phyloP scores from a whole-genome alignment of 2,329 filamentous ascomycete genomes.

The Lithohypha guttulata region DNA sequence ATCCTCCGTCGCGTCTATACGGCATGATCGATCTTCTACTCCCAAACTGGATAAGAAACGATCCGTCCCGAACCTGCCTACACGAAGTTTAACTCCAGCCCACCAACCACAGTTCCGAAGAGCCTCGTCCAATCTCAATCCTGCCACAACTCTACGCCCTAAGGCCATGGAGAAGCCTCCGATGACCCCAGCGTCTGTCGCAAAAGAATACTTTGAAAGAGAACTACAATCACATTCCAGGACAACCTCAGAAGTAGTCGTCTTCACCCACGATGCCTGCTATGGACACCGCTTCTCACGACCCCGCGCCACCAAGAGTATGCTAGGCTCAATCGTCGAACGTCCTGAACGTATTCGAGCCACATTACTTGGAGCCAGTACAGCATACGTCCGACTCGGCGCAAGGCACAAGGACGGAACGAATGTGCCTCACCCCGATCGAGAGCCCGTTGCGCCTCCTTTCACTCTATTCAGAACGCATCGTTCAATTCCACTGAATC shows the following conservation, averaged over 20 bases:
- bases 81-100: slow-evolving; percentile 14
- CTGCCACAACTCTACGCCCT: slow-evolving; percentile 30
- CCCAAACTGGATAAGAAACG: slow-evolving; percentile 13
- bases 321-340: slow-evolving; percentile 76
- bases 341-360: slow-evolving; percentile 84
- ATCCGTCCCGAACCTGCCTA: slow-evolving; percentile 18
- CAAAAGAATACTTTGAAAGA: slow-evolving; percentile 56
- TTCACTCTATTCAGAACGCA: slow-evolving; percentile 78
- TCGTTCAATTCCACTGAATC: slow-evolving; percentile 59
- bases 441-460: slow-evolving; percentile 50
- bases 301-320: slow-evolving; percentile 61
- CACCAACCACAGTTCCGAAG: slow-evolving; percentile 25
- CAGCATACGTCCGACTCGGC: slow-evolving; percentile 84
- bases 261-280: slow-evolving; percentile 84
- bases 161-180: slow-evolving; percentile 30
- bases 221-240: slow-evolving; percentile 56
- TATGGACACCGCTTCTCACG: slow-evolving; percentile 89
- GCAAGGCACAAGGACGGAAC: slow-evolving; percentile 58
- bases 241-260: slow-evolving; percentile 52
- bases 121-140: slow-evolving; percentile 29
- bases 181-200: slow-evolving; percentile 47
- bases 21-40: slow-evolving; percentile 16
- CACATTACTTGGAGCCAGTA: slow-evolving; percentile 66
- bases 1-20: slow-evolving; percentile 18
- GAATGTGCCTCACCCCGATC: slow-evolving; percentile 55